Evolutionary conservation across 805 yeast genomes (phyloP).

Genomic region (Metahyphopichia silvanorum): DNA sequence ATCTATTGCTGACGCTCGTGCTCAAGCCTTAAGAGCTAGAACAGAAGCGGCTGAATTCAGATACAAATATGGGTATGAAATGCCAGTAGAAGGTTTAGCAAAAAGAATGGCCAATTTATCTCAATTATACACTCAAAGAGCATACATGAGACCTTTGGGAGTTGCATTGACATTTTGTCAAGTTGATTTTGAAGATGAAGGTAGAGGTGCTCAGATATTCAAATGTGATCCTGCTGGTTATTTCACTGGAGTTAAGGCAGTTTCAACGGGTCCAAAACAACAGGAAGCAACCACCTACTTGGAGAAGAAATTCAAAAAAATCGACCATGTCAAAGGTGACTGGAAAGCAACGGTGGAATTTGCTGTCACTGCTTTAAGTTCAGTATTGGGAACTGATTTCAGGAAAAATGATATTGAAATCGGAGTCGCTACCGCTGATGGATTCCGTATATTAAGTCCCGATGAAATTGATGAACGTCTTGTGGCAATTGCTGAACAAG

Average conservation of each 20-base stretch:
- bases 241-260: constrained; percentile 85
- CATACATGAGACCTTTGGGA: constrained; percentile 97
- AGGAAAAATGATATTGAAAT: constrained; percentile 91
- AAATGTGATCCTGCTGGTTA: constrained; percentile 98
- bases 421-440: constrained; percentile 76
- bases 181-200: constrained; percentile 69
- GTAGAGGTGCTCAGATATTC: constrained; percentile 81
- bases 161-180: constrained; percentile 87
- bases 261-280: constrained; percentile 95
- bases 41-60: constrained; percentile 95
- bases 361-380: constrained; percentile 82
- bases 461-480: constrained; percentile 95
- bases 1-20: constrained; percentile 92
- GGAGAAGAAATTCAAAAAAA: constrained; percentile 82
- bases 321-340: constrained; percentile 67
- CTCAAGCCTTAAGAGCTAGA: constrained; percentile 86
- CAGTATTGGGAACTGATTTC: constrained; percentile 88
- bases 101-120: constrained; percentile 95
- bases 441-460: constrained; percentile 68
- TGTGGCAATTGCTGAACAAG: constrained; percentile 94
- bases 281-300: constrained; percentile 89
- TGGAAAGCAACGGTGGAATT: constrained; percentile 89
- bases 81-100: constrained; percentile 91
- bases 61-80: constrained; percentile 92
- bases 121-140: constrained; percentile 95